These are phyloP conservation scores for Actinomortierella ambigua DNA, from an alignment of 371 early-diverging fungal species.

Conservation along the genomic window DNA sequence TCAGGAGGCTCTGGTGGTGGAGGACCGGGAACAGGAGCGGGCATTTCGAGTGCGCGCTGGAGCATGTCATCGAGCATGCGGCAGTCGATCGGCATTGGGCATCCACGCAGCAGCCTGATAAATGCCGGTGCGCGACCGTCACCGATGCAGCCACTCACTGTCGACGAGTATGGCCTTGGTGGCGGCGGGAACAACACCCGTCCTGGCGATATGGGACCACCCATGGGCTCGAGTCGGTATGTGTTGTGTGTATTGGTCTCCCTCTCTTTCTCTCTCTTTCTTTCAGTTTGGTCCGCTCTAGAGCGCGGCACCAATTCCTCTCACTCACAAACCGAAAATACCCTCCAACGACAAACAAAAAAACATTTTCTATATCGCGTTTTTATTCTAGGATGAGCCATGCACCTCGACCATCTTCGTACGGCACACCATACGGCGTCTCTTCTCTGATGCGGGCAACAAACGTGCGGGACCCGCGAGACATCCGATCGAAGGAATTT, in stretches of 20 bases:
- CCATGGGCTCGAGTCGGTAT: constrained; percentile 4
- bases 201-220: constrained; percentile 26
- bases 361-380: too few species aligned
- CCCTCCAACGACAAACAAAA: too few species aligned
- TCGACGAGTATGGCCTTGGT: constrained; percentile 21
- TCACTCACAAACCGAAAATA: too few species aligned
- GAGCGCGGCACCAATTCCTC: too few species aligned
- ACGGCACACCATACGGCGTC: too few species aligned
- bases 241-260: too few species aligned
- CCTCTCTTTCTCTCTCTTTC: too few species aligned
- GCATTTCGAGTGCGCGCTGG: constrained; percentile 10
- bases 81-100: constrained; percentile 21
- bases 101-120: constrained; percentile 14
- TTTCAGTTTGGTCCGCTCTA: too few species aligned
- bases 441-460: not conserved
- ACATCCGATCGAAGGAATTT: constrained; percentile 71
- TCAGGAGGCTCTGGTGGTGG: too few species aligned
- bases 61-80: constrained; percentile 27
- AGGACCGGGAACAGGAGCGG: too few species aligned
- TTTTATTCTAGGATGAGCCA: not conserved
- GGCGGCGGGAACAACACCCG: constrained; percentile 9
- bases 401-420: too few species aligned
- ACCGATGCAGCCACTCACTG: constrained; percentile 27
- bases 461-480: constrained; percentile 60
- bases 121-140: constrained; percentile 23